These are phyloP conservation scores for Phytopythium boreale DNA, from an alignment of 352 stramenopile species.

Conservation along the genomic window DNA sequence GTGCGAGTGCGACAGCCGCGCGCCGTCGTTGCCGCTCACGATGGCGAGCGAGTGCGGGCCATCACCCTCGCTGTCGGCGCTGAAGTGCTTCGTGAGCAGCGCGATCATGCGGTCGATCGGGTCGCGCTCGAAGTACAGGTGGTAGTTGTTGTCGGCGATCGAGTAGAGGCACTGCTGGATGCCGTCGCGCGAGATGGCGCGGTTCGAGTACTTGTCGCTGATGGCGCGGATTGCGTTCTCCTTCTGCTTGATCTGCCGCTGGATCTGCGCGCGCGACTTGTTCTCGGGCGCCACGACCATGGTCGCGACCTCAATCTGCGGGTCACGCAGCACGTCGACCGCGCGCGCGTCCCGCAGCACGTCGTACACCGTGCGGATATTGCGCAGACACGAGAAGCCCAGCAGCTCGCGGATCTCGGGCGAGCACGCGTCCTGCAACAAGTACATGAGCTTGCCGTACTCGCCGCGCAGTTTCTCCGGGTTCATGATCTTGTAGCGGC, in stretches of 20 bases:
- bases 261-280: slow-evolving; percentile 88
- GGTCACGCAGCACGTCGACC: slow-evolving; percentile 80
- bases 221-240: slow-evolving; percentile 88
- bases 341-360: slow-evolving; percentile 73
- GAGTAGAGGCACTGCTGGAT: slow-evolving; percentile 96
- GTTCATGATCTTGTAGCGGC: slow-evolving; percentile 99
- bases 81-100: slow-evolving; percentile 87
- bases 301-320: slow-evolving; percentile 91
- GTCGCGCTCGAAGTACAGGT: slow-evolving; percentile 96
- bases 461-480: slow-evolving; percentile 96
- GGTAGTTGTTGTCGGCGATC: slow-evolving; percentile 97
- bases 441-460: slow-evolving; percentile 96
- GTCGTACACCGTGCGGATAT: slow-evolving; percentile 90
- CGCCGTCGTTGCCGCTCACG: slow-evolving; percentile 89
- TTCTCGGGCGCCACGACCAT: slow-evolving; percentile 92
- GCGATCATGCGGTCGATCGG: slow-evolving; percentile 95
- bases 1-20: slow-evolving; percentile 94
- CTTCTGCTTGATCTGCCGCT: slow-evolving; percentile 92
- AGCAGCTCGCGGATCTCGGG: slow-evolving; percentile 82
- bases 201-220: slow-evolving; percentile 67
- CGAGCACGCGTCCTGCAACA: slow-evolving; percentile 90
- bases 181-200: slow-evolving; percentile 58
- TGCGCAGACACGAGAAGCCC: slow-evolving; percentile 75
- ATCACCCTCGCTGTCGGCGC: slow-evolving; percentile 59
- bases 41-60: slow-evolving; percentile 90